These are phyloP conservation scores for Candida endomychidarum DNA, from an alignment of 805 yeast genomes.

Conservation along the genomic window DNA sequence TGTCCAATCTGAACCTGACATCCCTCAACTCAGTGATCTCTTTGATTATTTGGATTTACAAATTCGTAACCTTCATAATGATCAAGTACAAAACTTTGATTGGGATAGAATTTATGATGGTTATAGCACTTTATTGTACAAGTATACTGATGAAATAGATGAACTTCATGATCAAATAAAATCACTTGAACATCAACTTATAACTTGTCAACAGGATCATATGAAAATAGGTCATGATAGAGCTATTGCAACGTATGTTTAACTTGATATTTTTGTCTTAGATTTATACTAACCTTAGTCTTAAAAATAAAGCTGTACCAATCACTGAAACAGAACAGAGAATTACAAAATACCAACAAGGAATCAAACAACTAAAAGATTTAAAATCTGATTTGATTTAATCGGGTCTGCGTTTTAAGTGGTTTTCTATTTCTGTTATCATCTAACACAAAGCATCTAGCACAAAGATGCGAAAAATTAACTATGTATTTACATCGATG, in stretches of 20 bases:
- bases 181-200: constrained; percentile 4
- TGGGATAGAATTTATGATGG: constrained; percentile 22
- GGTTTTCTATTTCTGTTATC: no score
- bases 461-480: not conserved
- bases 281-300: not conserved
- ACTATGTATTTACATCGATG: no score
- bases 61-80: not conserved
- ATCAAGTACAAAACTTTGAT: constrained; percentile 18
- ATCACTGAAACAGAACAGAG: no score
- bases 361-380: not conserved
- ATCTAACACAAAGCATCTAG: no score
- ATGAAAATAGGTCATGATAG: constrained; percentile 9
- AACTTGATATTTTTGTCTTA: no score
- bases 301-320: no score
- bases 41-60: not conserved
- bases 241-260: constrained; percentile 10
- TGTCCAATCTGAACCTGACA: not conserved
- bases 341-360: not conserved
- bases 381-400: no score
- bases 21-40: not conserved
- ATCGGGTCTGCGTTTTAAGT: no score
- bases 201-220: constrained; percentile 11
- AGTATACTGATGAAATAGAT: constrained; percentile 20
- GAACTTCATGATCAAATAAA: constrained; percentile 13
- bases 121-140: constrained; percentile 20